Base-by-base conservation (phyloP, 176 grass and related monocot genomes). In the Eragrostis curvula region DNA sequence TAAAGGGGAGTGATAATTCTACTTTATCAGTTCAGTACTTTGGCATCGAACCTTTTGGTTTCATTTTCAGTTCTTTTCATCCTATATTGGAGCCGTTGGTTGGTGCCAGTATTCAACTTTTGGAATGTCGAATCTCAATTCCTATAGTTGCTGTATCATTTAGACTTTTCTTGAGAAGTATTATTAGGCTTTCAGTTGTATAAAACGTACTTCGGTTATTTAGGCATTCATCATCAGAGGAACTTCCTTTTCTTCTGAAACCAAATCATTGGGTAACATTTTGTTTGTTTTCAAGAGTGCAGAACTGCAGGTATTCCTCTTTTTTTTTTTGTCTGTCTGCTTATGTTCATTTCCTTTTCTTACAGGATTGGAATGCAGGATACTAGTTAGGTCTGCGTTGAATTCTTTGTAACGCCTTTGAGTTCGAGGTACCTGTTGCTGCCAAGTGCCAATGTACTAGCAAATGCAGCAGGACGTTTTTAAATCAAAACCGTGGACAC, bases 61-160 rank as follows among this genome's bases (percentile, higher is more conserved):
- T 41, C 77, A 24, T 67, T 79, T 52, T 53, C 32, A 5, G 21
- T 80, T 52, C 12, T 79, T 79, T 79, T 79, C 44, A 66, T 39
- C 60, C 60, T 16, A 39, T 39, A 41, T 68, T 43, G 32, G 64
- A 68, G 43, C 53, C 48, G 48, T 44, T 80, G 65, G 78, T 80
- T 68, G 64, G 48, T 11, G 48, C 48, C 61, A 39, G 48, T 68
- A 21, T 41, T 68, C 47, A 42, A 40, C 78, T 68, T 80, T 80
- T 43, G 64, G 47, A 55, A 68, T 7, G 28, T 52, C 40, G 62
- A 53, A n/a, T n/a, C n/a, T n/a, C n/a, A 67, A 41, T 77, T 18
- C 53, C 44, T 61, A 59, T 59, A 24, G 21, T 59, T 28, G 58
- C 11, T 61, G 24, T 28, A 61, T 61, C 58, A 61, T 61, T 28